Evolutionary conservation across 2,329 filamentous ascomycete species (phyloP).

Genomic region (Coniochaeta hoffmannii): DNA sequence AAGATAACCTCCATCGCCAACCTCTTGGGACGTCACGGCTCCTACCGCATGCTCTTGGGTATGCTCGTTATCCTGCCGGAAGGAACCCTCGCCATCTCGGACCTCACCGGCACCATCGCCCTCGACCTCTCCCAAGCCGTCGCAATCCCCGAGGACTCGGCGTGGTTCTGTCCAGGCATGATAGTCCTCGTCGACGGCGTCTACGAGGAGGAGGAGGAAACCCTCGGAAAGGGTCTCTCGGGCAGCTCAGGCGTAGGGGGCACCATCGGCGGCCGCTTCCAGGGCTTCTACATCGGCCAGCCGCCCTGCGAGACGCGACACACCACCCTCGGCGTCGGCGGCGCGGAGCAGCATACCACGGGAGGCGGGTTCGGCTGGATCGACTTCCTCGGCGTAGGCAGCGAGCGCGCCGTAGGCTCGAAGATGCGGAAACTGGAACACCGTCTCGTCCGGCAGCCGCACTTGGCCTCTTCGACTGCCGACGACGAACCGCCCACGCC

Average conservation of each 20-base stretch:
- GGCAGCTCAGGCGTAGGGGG: constrained; percentile 79
- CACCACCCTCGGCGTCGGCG: constrained; percentile 66
- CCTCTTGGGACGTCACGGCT: constrained; percentile 70
- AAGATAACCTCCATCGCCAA: constrained; percentile 82
- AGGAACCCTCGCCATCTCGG: constrained; percentile 73
- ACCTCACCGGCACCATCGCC: constrained; percentile 80
- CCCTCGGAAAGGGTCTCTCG: constrained; percentile 60
- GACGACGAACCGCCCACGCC: constrained; percentile 8
- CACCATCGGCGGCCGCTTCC: constrained; percentile 84
- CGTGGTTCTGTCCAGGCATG: constrained; percentile 95
- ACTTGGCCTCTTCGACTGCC: not conserved
- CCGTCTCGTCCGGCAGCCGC: constrained; percentile 39
- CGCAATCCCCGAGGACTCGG: constrained; percentile 74
- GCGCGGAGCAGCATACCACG: constrained; percentile 53
- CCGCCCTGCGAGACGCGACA: constrained; percentile 84
- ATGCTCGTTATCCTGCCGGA: constrained; percentile 75
- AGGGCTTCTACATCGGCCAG: constrained; percentile 84
- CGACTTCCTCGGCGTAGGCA: constrained; percentile 88
- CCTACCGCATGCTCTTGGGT: constrained; percentile 78
- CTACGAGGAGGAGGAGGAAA: constrained; percentile 89
- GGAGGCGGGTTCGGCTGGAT: constrained; percentile 93
- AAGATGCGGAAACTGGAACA: constrained; percentile 76
- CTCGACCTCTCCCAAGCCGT: constrained; percentile 76
- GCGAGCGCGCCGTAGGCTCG: constrained; percentile 72
- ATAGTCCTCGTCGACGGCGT: constrained; percentile 89